Evolutionary conservation across 805 yeast genomes (phyloP).

Genomic region (Barnettozyma botsteinii): DNA sequence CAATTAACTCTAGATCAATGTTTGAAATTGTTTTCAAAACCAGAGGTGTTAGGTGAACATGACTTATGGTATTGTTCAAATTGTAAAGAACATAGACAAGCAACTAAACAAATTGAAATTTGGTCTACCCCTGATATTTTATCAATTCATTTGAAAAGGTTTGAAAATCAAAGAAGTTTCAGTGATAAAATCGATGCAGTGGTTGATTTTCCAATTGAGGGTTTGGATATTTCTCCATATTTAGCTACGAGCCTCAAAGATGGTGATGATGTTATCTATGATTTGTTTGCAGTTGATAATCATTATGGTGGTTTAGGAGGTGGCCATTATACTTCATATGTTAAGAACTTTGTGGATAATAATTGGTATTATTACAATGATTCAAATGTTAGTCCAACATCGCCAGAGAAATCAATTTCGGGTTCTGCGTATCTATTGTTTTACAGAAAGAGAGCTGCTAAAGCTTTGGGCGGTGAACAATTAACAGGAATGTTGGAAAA

Average conservation of each 20-base stretch:
- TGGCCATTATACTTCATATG: slow-evolving; percentile 94
- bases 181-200: slow-evolving; percentile 85
- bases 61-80: slow-evolving; percentile 93
- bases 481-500: slow-evolving; percentile 36
- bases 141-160: slow-evolving; percentile 84
- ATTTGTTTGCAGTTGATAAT: slow-evolving; percentile 87
- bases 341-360: slow-evolving; percentile 65
- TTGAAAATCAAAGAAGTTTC: slow-evolving; percentile 75
- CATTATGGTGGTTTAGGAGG: slow-evolving; percentile 97
- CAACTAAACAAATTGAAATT: slow-evolving; percentile 82
- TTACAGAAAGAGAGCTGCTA: slow-evolving; percentile 50
- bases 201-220: slow-evolving; percentile 83
- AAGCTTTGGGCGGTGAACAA: slow-evolving; percentile 42
- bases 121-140: slow-evolving; percentile 94
- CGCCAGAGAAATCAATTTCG: slow-evolving; percentile 55
- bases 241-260: slow-evolving; percentile 33
- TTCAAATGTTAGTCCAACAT: slow-evolving; percentile 58
- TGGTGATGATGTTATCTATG: slow-evolving; percentile 49
- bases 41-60: slow-evolving; percentile 81
- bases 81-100: slow-evolving; percentile 85
- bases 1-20: slow-evolving; percentile 68
- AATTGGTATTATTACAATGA: slow-evolving; percentile 92
- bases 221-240: slow-evolving; percentile 64
- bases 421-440: slow-evolving; percentile 86
- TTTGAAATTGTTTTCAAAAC: slow-evolving; percentile 62